Base-by-base conservation (phyloP, 2,329 filamentous ascomycete species). In the Huntiella savannae region DNA sequence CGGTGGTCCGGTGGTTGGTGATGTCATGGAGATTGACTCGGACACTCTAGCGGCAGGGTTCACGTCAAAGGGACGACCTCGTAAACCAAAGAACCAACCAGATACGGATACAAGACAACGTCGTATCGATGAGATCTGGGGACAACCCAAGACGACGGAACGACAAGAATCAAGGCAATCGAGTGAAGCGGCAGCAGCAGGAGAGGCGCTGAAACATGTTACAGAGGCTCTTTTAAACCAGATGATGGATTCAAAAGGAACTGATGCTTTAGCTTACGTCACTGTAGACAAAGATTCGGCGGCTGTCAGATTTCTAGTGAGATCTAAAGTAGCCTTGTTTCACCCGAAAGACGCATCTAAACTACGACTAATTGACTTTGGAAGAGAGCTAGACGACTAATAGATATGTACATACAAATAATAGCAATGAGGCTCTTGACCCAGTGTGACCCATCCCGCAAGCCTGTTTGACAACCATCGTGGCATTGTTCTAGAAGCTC, bases 1-100 rank as follows among this genome's bases (percentile, higher is more conserved):
- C 1, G 85, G 85, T 5, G 84, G 85, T 0, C 84, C 85, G 0
- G 79, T 86, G 8, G 82, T 87, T 1, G 82, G 85, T 3, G 79
- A 84, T 53, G 66, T 79, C 54, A 67, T 80, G 56, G 75, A 81
- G 58, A 55, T 82, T 16, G 62, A 77, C 65, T 54, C 70, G 6
- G 70, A 79, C 39, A 71, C 71, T 52, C 60, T 79, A 4, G 69
- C 66, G 4, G 70, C 68, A 6, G 75, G 73, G 1, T 79, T 79
- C 57, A 77, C 66, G 52, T 60, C 70, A 0, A 70, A 75, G 49
- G 75, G 74, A 10, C 74, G 71, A 51, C 62, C 63, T 15, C 74
- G 69, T 53, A 71, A 68, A 53, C 48, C 59, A 11, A 71, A 67
- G 47, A 60, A 57, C 7, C 49, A 60, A 22, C 56, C 61, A 12